phyloP scores from a whole-genome alignment of 1,284 basidiomycete species.

The Ustilago nuda region DNA sequence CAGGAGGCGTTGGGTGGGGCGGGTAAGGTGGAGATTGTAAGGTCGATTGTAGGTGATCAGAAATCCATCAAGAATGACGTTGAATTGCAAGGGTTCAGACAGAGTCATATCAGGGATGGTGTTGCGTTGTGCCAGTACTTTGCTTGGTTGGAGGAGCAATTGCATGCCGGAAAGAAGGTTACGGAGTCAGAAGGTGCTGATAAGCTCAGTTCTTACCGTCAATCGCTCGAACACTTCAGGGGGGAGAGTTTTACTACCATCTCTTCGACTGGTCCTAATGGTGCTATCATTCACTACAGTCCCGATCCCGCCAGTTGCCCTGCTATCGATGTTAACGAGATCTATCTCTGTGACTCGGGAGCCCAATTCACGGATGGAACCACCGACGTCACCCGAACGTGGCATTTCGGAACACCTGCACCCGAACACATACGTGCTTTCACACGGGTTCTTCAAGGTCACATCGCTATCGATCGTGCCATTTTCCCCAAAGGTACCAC shows the following conservation, averaged over 20 bases:
- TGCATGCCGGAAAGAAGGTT: slow-evolving; percentile 76
- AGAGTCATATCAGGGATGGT: slow-evolving; percentile 89
- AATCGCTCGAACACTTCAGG: slow-evolving; percentile 81
- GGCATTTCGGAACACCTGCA: slow-evolving; percentile 91
- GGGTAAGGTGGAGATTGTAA: slow-evolving; percentile 50
- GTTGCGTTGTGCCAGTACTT: slow-evolving; percentile 83
- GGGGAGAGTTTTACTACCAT: slow-evolving; percentile 94
- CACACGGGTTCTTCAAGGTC: slow-evolving; percentile 93
- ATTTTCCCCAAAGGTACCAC: slow-evolving; percentile 90
- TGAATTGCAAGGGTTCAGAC: slow-evolving; percentile 90
- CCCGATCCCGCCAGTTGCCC: slow-evolving; percentile 82
- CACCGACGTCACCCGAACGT: slow-evolving; percentile 85
- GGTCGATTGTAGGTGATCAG: slow-evolving; percentile 78
- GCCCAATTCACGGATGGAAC: slow-evolving; percentile 91
- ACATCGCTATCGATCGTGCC: slow-evolving; percentile 88
- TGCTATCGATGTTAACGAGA: slow-evolving; percentile 72
- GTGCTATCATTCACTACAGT: slow-evolving; percentile 92
- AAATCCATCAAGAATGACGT: slow-evolving; percentile 89
- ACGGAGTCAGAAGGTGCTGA: slow-evolving; percentile 85
- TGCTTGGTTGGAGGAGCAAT: slow-evolving; percentile 89
- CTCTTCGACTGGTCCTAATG: slow-evolving; percentile 86
- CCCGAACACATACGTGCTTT: slow-evolving; percentile 86
- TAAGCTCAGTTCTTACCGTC: slow-evolving; percentile 82
- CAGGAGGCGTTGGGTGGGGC: slow-evolving; percentile 65
- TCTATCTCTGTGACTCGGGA: slow-evolving; percentile 96